phyloP scores from a whole-genome alignment of 768 basidiomycete genomes.

The Leccinum arenicola region DNA sequence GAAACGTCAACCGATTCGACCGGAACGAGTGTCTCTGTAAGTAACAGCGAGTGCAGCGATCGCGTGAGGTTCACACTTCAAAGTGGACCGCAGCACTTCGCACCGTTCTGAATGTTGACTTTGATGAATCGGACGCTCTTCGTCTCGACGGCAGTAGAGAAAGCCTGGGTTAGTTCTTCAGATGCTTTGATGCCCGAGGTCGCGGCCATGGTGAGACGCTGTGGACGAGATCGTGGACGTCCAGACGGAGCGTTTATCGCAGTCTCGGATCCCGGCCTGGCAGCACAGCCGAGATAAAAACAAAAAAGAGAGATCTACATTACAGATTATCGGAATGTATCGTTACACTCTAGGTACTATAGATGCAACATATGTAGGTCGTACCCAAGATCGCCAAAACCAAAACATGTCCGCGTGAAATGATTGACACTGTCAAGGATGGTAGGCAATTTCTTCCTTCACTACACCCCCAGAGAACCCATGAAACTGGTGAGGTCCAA shows the following conservation, averaged over 20 bases:
- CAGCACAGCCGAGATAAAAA: background rate
- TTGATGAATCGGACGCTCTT: conserved; percentile 68
- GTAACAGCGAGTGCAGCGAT: background rate
- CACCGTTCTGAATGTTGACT: conserved; percentile 74
- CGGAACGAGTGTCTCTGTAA: conserved; percentile 65
- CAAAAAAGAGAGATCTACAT: conserved; percentile 23
- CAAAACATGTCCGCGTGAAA: conserved; percentile 21
- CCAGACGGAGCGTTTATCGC: background rate
- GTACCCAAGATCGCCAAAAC: conserved; percentile 11
- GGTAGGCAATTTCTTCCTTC: conserved; percentile 11
- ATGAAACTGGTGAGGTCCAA: conserved; percentile 87
- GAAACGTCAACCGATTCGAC: conserved; percentile 47
- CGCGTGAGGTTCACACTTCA: conserved; percentile 23
- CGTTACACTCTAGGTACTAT: conserved; percentile 31
- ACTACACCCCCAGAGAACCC: conserved; percentile 66
- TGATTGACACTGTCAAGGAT: conserved; percentile 2
- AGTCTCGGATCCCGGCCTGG: background rate
- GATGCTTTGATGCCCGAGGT: conserved; percentile 70
- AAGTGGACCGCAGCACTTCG: conserved; percentile 19
- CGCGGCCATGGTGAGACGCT: conserved; percentile 53
- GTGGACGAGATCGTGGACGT: background rate
- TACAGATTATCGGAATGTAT: conserved; percentile 35
- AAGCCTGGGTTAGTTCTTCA: conserved; percentile 51
- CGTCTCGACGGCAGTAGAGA: conserved; percentile 55
- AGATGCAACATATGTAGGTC: conserved; percentile 33